Conservation (phyloP, 2,329 filamentous ascomycete species). For the Pseudocercospora ulei region DNA sequence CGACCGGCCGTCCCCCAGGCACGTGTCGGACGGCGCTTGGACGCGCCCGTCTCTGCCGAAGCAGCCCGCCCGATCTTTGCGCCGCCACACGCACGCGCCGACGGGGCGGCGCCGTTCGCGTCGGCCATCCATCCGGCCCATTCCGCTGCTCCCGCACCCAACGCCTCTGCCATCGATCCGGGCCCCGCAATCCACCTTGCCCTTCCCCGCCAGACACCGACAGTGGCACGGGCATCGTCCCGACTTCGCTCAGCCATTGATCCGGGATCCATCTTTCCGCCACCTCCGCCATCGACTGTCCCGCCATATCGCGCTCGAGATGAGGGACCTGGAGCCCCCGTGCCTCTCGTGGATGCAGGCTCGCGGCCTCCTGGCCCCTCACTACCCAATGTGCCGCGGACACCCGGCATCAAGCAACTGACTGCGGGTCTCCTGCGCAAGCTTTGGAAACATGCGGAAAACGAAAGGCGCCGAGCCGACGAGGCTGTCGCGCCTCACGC, state of each 20-base stretch:
- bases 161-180: neutral
- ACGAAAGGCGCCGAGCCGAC: constrained; percentile 19
- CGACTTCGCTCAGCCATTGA: neutral
- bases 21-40: neutral
- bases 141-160: neutral
- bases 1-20: neutral
- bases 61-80: neutral
- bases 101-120: neutral
- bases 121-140: neutral
- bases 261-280: neutral
- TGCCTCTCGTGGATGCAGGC: neutral
- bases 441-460: constrained; percentile 22
- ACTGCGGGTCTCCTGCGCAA: constrained; percentile 17
- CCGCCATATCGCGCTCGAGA: neutral
- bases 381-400: constrained; percentile 1
- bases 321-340: neutral
- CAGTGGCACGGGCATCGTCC: neutral
- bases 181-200: neutral
- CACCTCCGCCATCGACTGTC: neutral
- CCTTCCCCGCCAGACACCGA: neutral
- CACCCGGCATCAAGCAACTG: constrained; percentile 12
- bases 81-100: neutral
- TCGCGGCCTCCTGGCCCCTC: neutral
- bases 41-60: neutral
- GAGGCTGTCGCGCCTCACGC: constrained; percentile 7